Evolutionary conservation across 257 asterid species (phyloP).

Genomic region (Datura wrightii): DNA sequence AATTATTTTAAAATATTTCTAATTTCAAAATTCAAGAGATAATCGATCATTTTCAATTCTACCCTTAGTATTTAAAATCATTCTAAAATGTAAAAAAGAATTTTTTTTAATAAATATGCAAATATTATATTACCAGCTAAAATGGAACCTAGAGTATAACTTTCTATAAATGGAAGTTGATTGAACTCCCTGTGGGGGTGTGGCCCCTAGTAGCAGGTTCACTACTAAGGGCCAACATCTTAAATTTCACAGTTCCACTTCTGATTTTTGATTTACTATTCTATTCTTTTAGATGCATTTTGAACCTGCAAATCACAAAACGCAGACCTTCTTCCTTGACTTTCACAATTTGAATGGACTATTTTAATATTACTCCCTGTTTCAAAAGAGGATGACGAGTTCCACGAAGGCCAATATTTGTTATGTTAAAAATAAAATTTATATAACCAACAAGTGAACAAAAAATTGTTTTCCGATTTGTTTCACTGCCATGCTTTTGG

Average conservation of each 20-base stretch:
- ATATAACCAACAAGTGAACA: background rate
- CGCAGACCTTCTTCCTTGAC: background rate
- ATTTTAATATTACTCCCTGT: background rate
- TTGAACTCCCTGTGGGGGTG: too few species aligned
- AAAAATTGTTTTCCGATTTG: background rate
- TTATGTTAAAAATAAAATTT: background rate
- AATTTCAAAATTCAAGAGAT: too few species aligned
- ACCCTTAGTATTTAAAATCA: too few species aligned
- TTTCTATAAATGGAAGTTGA: too few species aligned
- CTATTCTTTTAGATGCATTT: background rate
- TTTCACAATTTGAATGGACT: background rate
- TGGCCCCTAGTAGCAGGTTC: background rate
- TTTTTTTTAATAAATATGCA: too few species aligned
- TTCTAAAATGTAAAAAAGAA: too few species aligned
- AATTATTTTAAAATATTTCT: too few species aligned
- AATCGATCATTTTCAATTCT: too few species aligned
- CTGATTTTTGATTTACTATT: too few species aligned
- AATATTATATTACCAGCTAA: too few species aligned
- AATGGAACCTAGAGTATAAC: too few species aligned
- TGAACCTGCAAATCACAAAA: background rate
- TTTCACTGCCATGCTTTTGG: background rate
- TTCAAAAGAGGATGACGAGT: background rate
- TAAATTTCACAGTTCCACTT: too few species aligned
- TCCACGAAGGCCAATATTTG: background rate
- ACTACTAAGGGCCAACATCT: background rate